Evolutionary conservation across 2,329 filamentous ascomycete species (phyloP), one percentile per base, ranked within the genome.

Genomic region (Ciborinia camelliae): DNA sequence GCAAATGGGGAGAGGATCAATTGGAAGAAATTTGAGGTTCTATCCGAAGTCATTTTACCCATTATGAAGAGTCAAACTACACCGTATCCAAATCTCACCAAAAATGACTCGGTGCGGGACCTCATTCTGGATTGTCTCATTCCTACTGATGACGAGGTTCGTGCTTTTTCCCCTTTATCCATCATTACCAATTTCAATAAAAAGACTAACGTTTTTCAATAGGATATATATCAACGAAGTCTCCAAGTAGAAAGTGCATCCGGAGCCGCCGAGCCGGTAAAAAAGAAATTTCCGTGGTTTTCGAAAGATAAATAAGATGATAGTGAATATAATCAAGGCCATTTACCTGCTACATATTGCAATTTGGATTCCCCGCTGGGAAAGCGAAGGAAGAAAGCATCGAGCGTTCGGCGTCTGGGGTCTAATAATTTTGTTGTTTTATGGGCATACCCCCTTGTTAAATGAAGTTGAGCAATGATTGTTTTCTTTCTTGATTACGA

Each of bases 21-120:
- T 75, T 99, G 95, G 95, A 92, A 90, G 77, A 99, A 99, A 75
- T 99, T 98, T 73, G 94, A 98, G 77, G 89, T 99, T 39, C 87
- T 98, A 77, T 93, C 93, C 8, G 94, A 98, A 71, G 90, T 97
- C 6, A 84, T 98, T 62, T 81, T 97, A 66, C 90, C 91, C 2
- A 88, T 99, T 63, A 96, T 97, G 84, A 90, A 89, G 77, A 97
- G 94, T 73, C 93, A 98, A 77, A 90, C 90, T 62, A 87, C 87
- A 57, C 88, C 92, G 6, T 97, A 97, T 72, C 85, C 86, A 32
- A 89, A 88, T 67, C 79, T 94, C 67, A 80, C 81, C 41, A 87
- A 83, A 72, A 88, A 90, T 71, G 89, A 94, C 66, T 82, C 84
- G 62, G 85, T 90, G 5, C 83, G 88, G 71, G 87, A 90, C 71